Percentiles rank a stretch among this genome's conserved stretches.
phyloP scores from a whole-genome alignment of 2,329 filamentous ascomycete species.

The Chaetomiaceae sp. region DNA sequence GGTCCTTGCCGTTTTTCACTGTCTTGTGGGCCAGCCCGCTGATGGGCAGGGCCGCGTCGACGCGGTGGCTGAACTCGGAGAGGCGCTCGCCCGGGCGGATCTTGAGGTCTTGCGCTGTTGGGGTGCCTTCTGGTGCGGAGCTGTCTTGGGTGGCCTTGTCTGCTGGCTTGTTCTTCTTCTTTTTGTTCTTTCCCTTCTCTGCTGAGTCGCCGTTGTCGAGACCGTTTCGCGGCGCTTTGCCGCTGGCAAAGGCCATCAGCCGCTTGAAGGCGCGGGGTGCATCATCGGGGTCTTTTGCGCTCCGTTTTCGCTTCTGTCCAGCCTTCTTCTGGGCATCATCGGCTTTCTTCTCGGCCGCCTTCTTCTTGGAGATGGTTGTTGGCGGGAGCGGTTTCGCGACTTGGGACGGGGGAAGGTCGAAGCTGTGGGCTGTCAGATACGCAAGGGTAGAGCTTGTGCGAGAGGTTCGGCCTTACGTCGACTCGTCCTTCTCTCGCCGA shows the following conservation, averaged over 20 bases:
- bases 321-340: conserved; percentile 35
- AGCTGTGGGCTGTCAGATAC: conserved; percentile 33
- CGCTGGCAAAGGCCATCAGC: conserved; percentile 69
- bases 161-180: conserved; percentile 21
- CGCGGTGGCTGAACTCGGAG: conserved; percentile 77
- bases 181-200: conserved; percentile 31
- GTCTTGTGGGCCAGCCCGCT: conserved; percentile 63
- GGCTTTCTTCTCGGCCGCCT: conserved; percentile 35
- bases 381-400: conserved; percentile 49
- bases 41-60: conserved; percentile 79
- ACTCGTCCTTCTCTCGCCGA: conserved; percentile 53
- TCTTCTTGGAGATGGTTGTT: conserved; percentile 32
- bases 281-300: conserved; percentile 56
- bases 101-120: conserved; percentile 18
- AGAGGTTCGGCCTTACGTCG: conserved; percentile 38
- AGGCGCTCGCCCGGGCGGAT: conserved; percentile 82
- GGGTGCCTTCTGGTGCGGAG: conserved; percentile 8
- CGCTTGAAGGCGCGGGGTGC: conserved; percentile 83
- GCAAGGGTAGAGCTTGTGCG: neutral
- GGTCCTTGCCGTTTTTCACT: conserved; percentile 57
- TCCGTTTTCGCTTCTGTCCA: conserved; percentile 45
- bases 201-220: conserved; percentile 64
- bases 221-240: conserved; percentile 58
- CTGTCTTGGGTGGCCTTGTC: conserved; percentile 22
- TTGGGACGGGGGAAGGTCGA: conserved; percentile 47